A percentile compares a stretch with the other conserved stretches of the same genome.
Evolutionary conservation across 2,329 filamentous ascomycete species (phyloP).

Genomic region (Amauroascus verrucosus): DNA sequence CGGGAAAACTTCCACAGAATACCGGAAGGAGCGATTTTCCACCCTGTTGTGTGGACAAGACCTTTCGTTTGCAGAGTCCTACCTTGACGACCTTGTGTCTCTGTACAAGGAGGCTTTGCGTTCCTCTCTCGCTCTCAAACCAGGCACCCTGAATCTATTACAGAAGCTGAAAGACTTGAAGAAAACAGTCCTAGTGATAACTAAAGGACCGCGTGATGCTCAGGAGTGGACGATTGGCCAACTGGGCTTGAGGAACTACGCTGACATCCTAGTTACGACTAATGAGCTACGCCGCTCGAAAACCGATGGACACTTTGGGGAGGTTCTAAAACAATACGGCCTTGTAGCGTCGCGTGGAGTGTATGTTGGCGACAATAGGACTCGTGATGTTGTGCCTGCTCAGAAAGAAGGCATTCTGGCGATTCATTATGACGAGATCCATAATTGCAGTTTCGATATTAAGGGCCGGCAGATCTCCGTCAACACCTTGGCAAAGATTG

Average conservation of each 20-base stretch:
- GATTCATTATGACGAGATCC: constrained; percentile 20
- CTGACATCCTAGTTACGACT: constrained; percentile 28
- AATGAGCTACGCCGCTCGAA: constrained; percentile 27
- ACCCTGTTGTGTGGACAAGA: not conserved
- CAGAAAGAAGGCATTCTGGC: constrained; percentile 20
- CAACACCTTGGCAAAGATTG: not conserved
- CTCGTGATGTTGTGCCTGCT: constrained; percentile 23
- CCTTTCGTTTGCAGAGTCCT: not conserved
- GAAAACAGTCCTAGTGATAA: constrained; percentile 38
- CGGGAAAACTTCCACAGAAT: constrained; percentile 37
- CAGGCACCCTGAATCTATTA: constrained; percentile 31
- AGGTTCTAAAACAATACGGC: constrained; percentile 19
- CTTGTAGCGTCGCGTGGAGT: constrained; percentile 20
- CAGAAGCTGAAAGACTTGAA: constrained; percentile 25
- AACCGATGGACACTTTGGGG: constrained; percentile 24
- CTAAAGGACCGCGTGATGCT: constrained; percentile 41
- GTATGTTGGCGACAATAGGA: constrained; percentile 24
- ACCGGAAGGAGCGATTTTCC: constrained; percentile 22
- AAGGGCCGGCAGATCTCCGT: not conserved
- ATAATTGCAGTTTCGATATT: not conserved
- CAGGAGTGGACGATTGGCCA: constrained; percentile 36
- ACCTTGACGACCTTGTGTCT: not conserved
- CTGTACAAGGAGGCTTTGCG: constrained; percentile 27
- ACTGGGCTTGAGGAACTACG: constrained; percentile 22
- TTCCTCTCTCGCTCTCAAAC: constrained; percentile 28